phyloP scores from a whole-genome alignment of 1,284 basidiomycete species.

The Sporisorium graminicola region DNA sequence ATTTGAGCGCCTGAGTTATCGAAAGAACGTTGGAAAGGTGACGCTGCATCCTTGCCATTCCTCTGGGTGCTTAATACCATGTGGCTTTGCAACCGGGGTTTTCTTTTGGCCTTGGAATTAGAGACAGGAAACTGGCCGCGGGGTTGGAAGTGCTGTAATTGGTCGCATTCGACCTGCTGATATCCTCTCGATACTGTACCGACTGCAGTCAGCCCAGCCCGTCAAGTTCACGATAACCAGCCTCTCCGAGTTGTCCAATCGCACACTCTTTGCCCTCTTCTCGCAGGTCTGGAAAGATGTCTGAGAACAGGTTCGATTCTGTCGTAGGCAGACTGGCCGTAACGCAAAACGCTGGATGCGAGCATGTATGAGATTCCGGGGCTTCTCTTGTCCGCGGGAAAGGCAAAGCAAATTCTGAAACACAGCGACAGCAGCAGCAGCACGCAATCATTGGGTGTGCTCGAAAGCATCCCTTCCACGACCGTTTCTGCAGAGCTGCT shows the following conservation, averaged over 20 bases:
- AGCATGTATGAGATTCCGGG: not conserved
- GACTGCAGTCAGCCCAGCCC: no score
- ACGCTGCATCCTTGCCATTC: no score
- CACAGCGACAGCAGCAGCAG: not conserved
- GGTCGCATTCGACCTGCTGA: constrained; percentile 1
- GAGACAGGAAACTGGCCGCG: not conserved
- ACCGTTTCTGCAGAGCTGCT: no score
- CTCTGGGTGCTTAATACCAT: not conserved
- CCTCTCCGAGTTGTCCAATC: not conserved
- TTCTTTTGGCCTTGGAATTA: not conserved
- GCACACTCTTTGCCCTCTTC: no score
- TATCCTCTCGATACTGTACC: not conserved
- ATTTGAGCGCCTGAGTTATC: no score
- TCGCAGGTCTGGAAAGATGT: no score
- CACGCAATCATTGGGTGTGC: not conserved
- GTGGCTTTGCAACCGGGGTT: not conserved
- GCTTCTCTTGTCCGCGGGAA: not conserved
- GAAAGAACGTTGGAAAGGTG: no score
- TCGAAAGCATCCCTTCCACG: no score
- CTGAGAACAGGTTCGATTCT: no score
- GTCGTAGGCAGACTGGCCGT: no score
- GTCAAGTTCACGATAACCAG: not conserved
- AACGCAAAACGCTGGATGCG: no score
- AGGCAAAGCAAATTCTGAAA: no score
- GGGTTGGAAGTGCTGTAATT: constrained; percentile 10